Conservation (phyloP, 768 basidiomycete genomes). For the Tricholoma matsutake region DNA sequence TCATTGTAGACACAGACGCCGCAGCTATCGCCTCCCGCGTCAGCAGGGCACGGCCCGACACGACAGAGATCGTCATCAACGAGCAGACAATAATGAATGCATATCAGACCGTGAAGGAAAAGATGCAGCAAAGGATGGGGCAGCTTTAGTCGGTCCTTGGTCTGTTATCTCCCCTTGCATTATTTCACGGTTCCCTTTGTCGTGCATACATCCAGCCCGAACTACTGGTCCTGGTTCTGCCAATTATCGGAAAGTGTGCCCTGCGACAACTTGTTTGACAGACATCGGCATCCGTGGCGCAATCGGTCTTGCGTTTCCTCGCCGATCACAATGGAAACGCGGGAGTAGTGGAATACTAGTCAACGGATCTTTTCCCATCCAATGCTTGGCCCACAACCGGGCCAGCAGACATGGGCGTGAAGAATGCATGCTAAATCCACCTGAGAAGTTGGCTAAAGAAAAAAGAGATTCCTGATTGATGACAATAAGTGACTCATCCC, state of each 20-base stretch:
- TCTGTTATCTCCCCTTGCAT: not conserved
- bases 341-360: no score
- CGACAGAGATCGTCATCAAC: constrained; percentile 96
- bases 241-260: not conserved
- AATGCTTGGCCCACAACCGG: no score
- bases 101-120: constrained; percentile 86
- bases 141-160: constrained; percentile 48
- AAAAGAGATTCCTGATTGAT: no score
- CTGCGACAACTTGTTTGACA: no score
- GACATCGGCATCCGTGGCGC: no score
- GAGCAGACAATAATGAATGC: constrained; percentile 95
- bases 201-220: not conserved
- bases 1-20: constrained; percentile 95
- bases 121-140: constrained; percentile 79
- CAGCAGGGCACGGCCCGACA: constrained; percentile 87
- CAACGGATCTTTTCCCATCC: no score
- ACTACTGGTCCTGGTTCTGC: not conserved
- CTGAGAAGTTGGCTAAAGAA: no score
- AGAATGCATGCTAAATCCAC: no score
- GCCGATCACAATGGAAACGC: no score
- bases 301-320: no score
- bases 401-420: no score
- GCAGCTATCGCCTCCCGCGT: constrained; percentile 95
- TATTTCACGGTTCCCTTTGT: not conserved
- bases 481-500: no score